These are phyloP conservation scores for Penicillium odoratum DNA, from an alignment of 495 filamentous ascomycete genomes.

Conservation along the genomic window DNA sequence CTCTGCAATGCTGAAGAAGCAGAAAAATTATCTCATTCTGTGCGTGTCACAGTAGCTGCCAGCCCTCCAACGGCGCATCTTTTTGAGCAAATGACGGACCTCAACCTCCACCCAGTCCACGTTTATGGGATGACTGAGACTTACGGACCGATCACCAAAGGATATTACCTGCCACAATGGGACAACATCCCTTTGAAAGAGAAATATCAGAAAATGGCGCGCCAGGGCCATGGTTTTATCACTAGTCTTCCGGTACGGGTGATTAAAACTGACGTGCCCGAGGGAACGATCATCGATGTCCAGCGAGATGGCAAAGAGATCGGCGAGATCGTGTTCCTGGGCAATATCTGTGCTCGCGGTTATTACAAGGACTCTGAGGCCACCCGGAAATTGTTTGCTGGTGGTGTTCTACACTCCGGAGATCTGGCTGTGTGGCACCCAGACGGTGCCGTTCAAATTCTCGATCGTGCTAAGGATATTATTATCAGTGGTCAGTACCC, in stretches of 20 bases:
- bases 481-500: slow-evolving; percentile 82
- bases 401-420: slow-evolving; percentile 84
- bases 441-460: slow-evolving; percentile 86
- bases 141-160: slow-evolving; percentile 94
- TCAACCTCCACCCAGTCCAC: slow-evolving; percentile 91
- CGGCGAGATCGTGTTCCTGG: slow-evolving; percentile 86
- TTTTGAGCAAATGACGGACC: slow-evolving; percentile 84
- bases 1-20: slow-evolving; percentile 78
- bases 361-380: slow-evolving; percentile 91
- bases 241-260: slow-evolving; percentile 80
- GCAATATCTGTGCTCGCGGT: slow-evolving; percentile 89
- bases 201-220: slow-evolving; percentile 81
- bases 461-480: slow-evolving; percentile 94
- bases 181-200: slow-evolving; percentile 66
- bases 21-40: slow-evolving; percentile 62
- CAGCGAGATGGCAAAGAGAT: slow-evolving; percentile 80
- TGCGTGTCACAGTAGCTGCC: slow-evolving; percentile 90
- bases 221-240: slow-evolving; percentile 91
- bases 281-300: slow-evolving; percentile 73
- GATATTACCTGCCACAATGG: slow-evolving; percentile 85
- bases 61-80: slow-evolving; percentile 84
- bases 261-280: slow-evolving; percentile 72
- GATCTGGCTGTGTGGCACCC: slow-evolving; percentile 91
- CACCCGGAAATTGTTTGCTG: slow-evolving; percentile 82
- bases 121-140: slow-evolving; percentile 95